These are phyloP conservation scores for Botrytis tulipae DNA, from an alignment of 2,329 filamentous ascomycete species.

Conservation along the genomic window DNA sequence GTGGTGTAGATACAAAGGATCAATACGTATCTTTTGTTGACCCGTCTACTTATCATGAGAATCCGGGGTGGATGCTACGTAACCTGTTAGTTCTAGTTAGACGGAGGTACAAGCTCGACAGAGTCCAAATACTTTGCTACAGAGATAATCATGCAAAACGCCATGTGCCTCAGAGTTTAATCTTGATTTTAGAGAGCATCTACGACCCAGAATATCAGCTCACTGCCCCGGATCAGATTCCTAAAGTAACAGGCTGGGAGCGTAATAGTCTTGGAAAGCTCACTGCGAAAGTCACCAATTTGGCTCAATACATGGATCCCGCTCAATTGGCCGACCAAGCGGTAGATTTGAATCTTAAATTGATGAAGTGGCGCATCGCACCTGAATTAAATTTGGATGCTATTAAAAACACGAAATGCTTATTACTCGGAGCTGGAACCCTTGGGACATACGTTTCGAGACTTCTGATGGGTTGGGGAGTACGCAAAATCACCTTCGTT, in stretches of 20 bases:
- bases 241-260: conserved; percentile 95
- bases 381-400: conserved; percentile 82
- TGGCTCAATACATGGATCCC: conserved; percentile 94
- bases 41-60: conserved; percentile 82
- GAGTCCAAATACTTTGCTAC: conserved; percentile 85
- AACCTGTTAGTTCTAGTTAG: conserved; percentile 85
- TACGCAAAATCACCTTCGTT: conserved; percentile 91
- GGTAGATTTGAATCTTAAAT: conserved; percentile 91
- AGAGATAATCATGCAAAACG: conserved; percentile 75
- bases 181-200: conserved; percentile 52
- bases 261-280: conserved; percentile 77
- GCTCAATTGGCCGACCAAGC: conserved; percentile 83
- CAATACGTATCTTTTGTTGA: conserved; percentile 86
- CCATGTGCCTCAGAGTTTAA: conserved; percentile 77
- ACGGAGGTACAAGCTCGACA: conserved; percentile 73
- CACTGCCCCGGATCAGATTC: conserved; percentile 50
- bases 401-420: conserved; percentile 86
- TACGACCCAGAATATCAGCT: conserved; percentile 17
- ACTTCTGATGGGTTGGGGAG: conserved; percentile 92
- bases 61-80: conserved; percentile 88
- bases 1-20: conserved; percentile 67
- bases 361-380: conserved; percentile 98
- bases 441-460: conserved; percentile 91
- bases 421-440: conserved; percentile 88
- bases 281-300: conserved; percentile 71